Evolutionary conservation across 1,284 basidiomycete species (phyloP).

Genomic region (Sporisorium reilianum): DNA sequence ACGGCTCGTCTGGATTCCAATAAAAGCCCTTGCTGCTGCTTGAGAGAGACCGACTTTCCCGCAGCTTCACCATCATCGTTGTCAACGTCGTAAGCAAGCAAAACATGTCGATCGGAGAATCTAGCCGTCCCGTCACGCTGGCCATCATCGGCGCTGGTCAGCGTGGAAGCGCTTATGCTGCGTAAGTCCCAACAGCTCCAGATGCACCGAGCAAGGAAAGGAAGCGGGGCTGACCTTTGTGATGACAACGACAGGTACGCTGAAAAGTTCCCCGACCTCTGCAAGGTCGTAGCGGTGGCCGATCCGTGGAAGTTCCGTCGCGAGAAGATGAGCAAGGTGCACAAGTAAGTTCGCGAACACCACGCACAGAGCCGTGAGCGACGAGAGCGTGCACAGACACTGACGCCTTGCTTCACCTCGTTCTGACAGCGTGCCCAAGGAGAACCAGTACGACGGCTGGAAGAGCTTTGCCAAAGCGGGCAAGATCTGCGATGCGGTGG

Average conservation of each 20-base stretch:
- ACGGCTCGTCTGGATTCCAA: constrained; percentile 1
- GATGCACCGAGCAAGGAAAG: too few relatives aligned
- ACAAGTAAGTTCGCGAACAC: constrained; percentile 19
- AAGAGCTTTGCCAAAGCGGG: constrained; percentile 32
- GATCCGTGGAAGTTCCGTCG: constrained; percentile 43
- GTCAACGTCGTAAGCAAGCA: background rate
- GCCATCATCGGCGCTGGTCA: constrained; percentile 44
- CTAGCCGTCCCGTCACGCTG: constrained; percentile 30
- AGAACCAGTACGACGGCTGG: constrained; percentile 40
- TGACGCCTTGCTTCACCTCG: background rate
- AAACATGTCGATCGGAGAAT: constrained; percentile 39
- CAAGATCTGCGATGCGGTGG: constrained; percentile 44
- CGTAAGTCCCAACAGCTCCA: constrained; percentile 14
- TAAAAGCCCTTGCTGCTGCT: constrained; percentile 14
- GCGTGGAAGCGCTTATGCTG: constrained; percentile 41
- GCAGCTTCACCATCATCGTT: constrained; percentile 3
- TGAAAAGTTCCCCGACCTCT: constrained; percentile 27
- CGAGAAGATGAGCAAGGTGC: constrained; percentile 42
- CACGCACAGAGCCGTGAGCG: too few relatives aligned
- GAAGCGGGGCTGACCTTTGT: background rate
- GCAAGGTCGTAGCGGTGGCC: constrained; percentile 33
- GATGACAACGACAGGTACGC: constrained; percentile 18
- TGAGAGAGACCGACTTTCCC: too few relatives aligned
- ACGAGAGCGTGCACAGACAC: too few relatives aligned
- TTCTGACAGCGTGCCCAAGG: constrained; percentile 12